These are phyloP conservation scores for Cordyceps fumosorosea DNA, from an alignment of 2,329 filamentous ascomycete genomes.

Conservation along the genomic window DNA sequence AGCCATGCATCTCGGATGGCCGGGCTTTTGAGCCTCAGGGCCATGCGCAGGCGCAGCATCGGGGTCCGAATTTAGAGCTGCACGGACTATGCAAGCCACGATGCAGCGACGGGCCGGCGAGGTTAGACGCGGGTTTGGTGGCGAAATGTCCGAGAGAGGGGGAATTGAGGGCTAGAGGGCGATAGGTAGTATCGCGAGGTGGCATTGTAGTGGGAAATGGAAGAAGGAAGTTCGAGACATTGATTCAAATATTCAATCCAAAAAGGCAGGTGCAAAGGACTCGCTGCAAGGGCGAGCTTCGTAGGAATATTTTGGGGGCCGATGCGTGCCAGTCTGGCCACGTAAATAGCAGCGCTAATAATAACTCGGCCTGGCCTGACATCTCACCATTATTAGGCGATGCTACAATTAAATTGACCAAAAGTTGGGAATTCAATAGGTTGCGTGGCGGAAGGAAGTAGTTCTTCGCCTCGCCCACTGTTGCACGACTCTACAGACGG, in stretches of 20 bases:
- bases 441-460: too few relatives aligned
- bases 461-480: too few relatives aligned
- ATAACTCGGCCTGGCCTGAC: too few relatives aligned
- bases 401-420: too few relatives aligned
- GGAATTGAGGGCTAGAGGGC: neutral
- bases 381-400: too few relatives aligned
- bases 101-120: conserved; percentile 3
- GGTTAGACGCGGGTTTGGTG: conserved; percentile 5
- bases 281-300: neutral
- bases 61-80: neutral
- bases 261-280: neutral
- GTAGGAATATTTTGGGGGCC: neutral
- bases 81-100: conserved; percentile 2
- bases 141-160: neutral
- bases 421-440: too few relatives aligned
- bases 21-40: neutral
- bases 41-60: neutral
- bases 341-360: too few relatives aligned
- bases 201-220: neutral
- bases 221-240: neutral
- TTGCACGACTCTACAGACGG: too few relatives aligned
- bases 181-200: neutral
- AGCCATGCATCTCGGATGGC: neutral
- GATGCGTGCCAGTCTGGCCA: neutral
- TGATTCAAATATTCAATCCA: neutral